Base-by-base conservation (phyloP, 1,284 basidiomycete genomes). In the Cutaneotrichosporon mucoides region DNA sequence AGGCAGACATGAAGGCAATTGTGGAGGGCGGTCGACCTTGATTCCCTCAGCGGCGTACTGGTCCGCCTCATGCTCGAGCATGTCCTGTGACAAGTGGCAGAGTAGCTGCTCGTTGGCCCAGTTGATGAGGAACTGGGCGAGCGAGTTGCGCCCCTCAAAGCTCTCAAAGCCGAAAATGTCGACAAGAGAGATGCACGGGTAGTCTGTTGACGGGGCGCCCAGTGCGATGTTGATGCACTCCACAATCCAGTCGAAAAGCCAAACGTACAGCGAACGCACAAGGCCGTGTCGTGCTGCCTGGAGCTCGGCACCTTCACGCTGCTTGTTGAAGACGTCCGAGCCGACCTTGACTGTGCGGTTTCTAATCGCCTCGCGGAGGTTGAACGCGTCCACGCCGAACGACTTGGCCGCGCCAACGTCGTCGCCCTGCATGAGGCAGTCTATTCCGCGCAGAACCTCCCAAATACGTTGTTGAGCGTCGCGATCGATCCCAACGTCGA, bases 101-200 rank as follows among this genome's bases (percentile, higher is more conserved):
- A 59, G 55, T 6, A 61, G 59, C 48, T 64, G 59, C 59, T 64
- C 62, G 57, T 64, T 64, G 33, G 62, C 59, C 62, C 62, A 64
- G 57, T 64, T 64, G 62, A 64, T 64, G 16, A 64, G 52, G 48
- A 64, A 64, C 55, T 64, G 62, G 1, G 56, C 59, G 5, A 64
- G 59, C n/a, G 59, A 58, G 48, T 64, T 61, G 15, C 24, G 50
- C 12, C 41, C 53, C 24, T 49, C 47, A 44, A 61, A 64, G 40
- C 59, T 59, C 49, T 64, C 62, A n/a, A 64, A 64, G 5, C 62
- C 62, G 34, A 64, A 64, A 36, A 64, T 64, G 24, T 64, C 62
- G 7, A 64, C 57, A 5, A 64, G 55, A 0, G 62, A 55, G 43
- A 64, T 59, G 40, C 56, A 63, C 15, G 62, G 58, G 8, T 46